Base-by-base conservation (phyloP, 169 alveolate species). In the Babesia caballi region DNA sequence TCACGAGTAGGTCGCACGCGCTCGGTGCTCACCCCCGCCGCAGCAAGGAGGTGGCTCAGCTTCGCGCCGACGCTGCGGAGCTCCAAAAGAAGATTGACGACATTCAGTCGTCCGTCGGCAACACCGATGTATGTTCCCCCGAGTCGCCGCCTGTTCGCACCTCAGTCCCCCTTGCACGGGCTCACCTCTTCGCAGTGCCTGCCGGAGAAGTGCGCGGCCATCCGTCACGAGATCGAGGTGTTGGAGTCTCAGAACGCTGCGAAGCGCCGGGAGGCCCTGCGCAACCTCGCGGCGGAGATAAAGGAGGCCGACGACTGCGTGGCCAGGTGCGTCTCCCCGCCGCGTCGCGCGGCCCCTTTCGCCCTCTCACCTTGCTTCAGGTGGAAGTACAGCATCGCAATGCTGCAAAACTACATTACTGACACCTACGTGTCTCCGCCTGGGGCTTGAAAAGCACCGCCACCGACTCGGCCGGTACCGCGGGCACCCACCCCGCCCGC, bases 191-290 rank as follows among this genome's bases (percentile, higher is more conserved):
- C 47, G 35, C 50, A 60, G 41, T 60, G 56, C 2, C 5, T 40
- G 35, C 47, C 12, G 17, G 70, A 42, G 70, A 60, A 60, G 52
- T 32, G 66, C 50, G 50, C 4, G 30, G 47, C 47, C 21, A 56
- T 56, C 12, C 66, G 50, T 14, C 46, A 36, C 14, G 66, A 56
- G 32, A 56, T 56, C 25, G 50, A 56, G 14, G 66, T 56, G 33
- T 25, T 56, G 66, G 33, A 56, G 28, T 11, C n/a, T 2, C 66
- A 56, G 17, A 36, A 19, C 17, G 50, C 46, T 11, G 42, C 21
- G 15, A 56, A 56, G 28, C 46, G 66, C 21, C 17, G n/a, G n/a
- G 66, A 56, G 4, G 50, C 27, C 6, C 12, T 33, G 49, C 49
- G 3, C 30, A 12, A n/a, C 49, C 46, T 56, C 17, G 66, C 9